Percentiles rank a stretch among this genome's conserved stretches.
phyloP scores from a whole-genome alignment of 495 filamentous ascomycete genomes.

The Penicillium antarcticum region DNA sequence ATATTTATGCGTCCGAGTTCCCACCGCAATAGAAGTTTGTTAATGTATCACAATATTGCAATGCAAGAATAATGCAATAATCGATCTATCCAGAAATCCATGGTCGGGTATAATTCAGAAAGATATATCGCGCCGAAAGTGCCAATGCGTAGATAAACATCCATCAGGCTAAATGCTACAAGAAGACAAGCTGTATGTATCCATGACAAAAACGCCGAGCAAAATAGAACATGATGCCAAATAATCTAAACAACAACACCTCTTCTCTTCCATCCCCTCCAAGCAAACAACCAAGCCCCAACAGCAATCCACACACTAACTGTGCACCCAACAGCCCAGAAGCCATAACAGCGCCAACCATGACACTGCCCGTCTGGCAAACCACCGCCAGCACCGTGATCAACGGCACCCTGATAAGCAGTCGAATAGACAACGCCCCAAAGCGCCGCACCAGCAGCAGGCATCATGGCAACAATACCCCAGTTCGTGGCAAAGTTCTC shows the following conservation, averaged over 20 bases:
- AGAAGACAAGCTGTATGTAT: too few relatives aligned
- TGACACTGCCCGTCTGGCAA: conserved; percentile 49
- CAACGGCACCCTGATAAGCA: conserved; percentile 68
- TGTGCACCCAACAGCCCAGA: conserved; percentile 73
- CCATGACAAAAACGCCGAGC: too few relatives aligned
- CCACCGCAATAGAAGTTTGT: too few relatives aligned
- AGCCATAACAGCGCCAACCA: conserved; percentile 77
- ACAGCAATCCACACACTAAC: conserved; percentile 74
- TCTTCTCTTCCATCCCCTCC: conserved; percentile 80
- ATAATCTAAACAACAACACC: conserved; percentile 68
- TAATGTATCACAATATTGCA: too few relatives aligned
- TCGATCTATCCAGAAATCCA: too few relatives aligned
- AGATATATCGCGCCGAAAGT: too few relatives aligned
- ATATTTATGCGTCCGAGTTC: too few relatives aligned
- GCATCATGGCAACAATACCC: conserved; percentile 89
- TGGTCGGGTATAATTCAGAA: too few relatives aligned
- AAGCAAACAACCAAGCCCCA: conserved; percentile 70
- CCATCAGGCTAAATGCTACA: too few relatives aligned
- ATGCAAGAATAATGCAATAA: too few relatives aligned
- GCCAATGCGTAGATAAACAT: too few relatives aligned
- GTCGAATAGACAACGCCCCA: conserved; percentile 83
- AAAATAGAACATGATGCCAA: too few relatives aligned
- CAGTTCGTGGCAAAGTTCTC: conserved; percentile 99
- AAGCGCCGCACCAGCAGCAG: conserved; percentile 76
- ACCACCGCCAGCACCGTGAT: conserved; percentile 20